These are phyloP conservation scores for Theileria orientalis DNA, from an alignment of 169 alveolate species.

Conservation along the genomic window DNA sequence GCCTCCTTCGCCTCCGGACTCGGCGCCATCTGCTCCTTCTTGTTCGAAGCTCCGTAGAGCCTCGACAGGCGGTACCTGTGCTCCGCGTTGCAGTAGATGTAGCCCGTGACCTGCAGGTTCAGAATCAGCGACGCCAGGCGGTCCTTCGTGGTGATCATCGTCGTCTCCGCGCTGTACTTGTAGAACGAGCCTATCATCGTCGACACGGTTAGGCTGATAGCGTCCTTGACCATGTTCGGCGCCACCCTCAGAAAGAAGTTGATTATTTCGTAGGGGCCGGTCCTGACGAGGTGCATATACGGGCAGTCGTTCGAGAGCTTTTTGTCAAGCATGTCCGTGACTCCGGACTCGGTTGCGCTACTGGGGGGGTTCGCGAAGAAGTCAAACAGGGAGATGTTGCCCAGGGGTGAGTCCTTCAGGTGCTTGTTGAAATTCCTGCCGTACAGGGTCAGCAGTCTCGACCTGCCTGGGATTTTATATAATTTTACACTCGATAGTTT, in stretches of 20 bases:
- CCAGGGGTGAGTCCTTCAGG: constrained; percentile 10
- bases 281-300: constrained; percentile 31
- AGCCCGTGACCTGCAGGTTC: constrained; percentile 79
- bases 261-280: constrained; percentile 71
- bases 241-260: constrained; percentile 69
- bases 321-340: not conserved
- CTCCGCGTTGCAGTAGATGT: constrained; percentile 81
- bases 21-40: not conserved
- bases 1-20: not conserved
- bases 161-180: constrained; percentile 76
- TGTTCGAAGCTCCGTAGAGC: constrained; percentile 40
- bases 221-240: constrained; percentile 76
- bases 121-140: constrained; percentile 68
- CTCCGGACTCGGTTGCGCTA: not conserved
- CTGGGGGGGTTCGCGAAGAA: not conserved
- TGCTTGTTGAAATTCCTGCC: not conserved
- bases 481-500: not conserved
- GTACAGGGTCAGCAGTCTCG: not conserved
- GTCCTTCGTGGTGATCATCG: constrained; percentile 77
- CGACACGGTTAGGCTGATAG: constrained; percentile 76
- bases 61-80: constrained; percentile 71
- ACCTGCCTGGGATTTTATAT: not conserved
- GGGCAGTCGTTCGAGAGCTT: constrained; percentile 36
- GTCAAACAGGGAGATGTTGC: constrained; percentile 5
- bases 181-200: constrained; percentile 75